phyloP scores from a whole-genome alignment of 768 basidiomycete genomes.

The Pseudohyphozyma bogoriensis region DNA sequence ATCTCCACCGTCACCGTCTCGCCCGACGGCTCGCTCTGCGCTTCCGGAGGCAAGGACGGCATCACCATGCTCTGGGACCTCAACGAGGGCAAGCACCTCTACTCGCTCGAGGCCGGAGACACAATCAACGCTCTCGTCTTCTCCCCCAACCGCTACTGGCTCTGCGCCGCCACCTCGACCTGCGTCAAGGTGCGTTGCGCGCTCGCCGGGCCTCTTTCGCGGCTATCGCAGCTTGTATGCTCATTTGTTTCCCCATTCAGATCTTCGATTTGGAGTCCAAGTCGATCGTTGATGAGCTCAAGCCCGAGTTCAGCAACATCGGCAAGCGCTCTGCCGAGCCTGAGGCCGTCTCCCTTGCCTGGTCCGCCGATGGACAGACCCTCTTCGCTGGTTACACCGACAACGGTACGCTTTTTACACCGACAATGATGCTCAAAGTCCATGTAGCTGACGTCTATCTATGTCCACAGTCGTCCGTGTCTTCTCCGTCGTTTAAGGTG shows the following conservation, averaged over 20 bases:
- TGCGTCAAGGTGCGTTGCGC: conserved; percentile 56
- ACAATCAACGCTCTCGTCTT: conserved; percentile 98
- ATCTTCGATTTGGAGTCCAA: conserved; percentile 99
- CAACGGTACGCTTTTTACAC: too few species aligned
- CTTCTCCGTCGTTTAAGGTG: too few species aligned
- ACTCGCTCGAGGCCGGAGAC: conserved; percentile 97
- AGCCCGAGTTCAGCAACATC: conserved; percentile 79
- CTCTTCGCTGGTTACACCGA: conserved; percentile 64
- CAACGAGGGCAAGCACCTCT: conserved; percentile 99
- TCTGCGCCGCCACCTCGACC: conserved; percentile 93
- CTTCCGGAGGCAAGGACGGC: conserved; percentile 98
- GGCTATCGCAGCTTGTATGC: too few species aligned
- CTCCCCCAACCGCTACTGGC: conserved; percentile 99
- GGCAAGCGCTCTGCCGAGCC: conserved; percentile 52
- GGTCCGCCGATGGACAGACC: conserved; percentile 93
- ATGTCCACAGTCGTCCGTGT: too few species aligned
- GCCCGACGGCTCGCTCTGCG: conserved; percentile 95
- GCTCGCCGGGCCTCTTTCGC: too few species aligned
- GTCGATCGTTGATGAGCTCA: conserved; percentile 93
- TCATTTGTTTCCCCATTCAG: conserved; percentile 22
- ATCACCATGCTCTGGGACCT: conserved; percentile 98
- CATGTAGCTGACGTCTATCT: too few species aligned
- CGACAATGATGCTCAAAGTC: too few species aligned
- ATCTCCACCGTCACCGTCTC: conserved; percentile 98
- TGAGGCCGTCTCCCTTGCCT: conserved; percentile 91